Evolutionary conservation across 495 filamentous ascomycete genomes (phyloP).

Genomic region (Clavariopsis aquatica): DNA sequence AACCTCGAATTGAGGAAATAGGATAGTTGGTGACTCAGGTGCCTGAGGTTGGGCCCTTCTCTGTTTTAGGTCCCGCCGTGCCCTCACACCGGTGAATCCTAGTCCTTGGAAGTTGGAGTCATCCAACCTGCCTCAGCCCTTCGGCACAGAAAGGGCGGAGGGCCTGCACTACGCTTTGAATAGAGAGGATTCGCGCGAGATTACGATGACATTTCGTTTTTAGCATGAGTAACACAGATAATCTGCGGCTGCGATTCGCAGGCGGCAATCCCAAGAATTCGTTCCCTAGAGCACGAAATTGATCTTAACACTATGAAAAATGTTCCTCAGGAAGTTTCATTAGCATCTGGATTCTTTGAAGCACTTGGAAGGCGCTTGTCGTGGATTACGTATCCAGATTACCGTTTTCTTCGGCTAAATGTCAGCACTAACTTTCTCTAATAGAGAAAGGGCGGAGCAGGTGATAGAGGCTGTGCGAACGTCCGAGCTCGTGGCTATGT

Average conservation of each 20-base stretch:
- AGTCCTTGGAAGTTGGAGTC: slow-evolving; percentile 1
- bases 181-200: not conserved
- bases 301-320: no score
- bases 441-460: not conserved
- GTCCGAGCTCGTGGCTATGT: not conserved
- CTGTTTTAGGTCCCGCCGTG: not conserved
- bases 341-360: no score
- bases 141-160: not conserved
- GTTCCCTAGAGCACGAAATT: no score
- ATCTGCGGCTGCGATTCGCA: not conserved
- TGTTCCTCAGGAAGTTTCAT: no score
- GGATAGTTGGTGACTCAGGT: slow-evolving; percentile 9
- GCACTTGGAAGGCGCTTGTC: no score
- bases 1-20: slow-evolving; percentile 1
- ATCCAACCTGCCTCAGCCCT: slow-evolving; percentile 2
- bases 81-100: not conserved
- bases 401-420: not conserved
- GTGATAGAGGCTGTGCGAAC: not conserved
- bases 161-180: not conserved
- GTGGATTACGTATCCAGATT: no score
- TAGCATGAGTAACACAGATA: not conserved
- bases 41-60: slow-evolving; percentile 12
- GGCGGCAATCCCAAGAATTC: no score
- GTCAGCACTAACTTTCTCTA: not conserved
- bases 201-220: not conserved